These are phyloP conservation scores for Coniella lustricola DNA, from an alignment of 2,329 filamentous ascomycete genomes.

Conservation along the genomic window DNA sequence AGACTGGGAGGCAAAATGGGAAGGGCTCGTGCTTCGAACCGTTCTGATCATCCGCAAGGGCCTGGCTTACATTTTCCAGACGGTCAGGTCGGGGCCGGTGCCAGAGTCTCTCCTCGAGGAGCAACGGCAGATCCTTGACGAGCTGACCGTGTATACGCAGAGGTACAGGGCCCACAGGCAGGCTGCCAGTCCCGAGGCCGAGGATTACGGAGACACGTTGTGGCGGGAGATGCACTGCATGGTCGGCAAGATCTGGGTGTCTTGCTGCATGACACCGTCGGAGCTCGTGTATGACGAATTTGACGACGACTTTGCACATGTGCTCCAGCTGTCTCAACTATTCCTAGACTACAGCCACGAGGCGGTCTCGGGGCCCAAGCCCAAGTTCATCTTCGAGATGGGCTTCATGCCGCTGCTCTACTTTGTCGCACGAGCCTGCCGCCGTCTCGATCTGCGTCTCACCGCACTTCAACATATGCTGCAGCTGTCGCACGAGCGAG, in stretches of 20 bases:
- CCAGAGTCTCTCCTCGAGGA: constrained; percentile 8
- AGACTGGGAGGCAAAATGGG: background rate
- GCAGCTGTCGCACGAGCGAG: constrained; percentile 24
- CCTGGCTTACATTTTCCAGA: constrained; percentile 6
- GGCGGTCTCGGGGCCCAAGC: constrained; percentile 14
- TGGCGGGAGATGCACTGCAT: constrained; percentile 29
- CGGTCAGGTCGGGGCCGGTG: background rate
- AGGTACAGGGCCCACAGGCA: background rate
- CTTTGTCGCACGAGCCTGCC: constrained; percentile 33
- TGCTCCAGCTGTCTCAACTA: constrained; percentile 27
- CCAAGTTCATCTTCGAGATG: constrained; percentile 35
- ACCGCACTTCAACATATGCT: constrained; percentile 31
- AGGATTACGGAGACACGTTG: background rate
- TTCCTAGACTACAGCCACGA: constrained; percentile 6
- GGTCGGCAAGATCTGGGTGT: constrained; percentile 27
- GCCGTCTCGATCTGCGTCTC: constrained; percentile 33
- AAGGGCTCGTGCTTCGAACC: constrained; percentile 8
- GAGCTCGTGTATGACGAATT: constrained; percentile 31
- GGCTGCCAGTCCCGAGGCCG: background rate
- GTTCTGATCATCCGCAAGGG: constrained; percentile 12
- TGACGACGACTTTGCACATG: constrained; percentile 28
- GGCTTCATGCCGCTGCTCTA: constrained; percentile 36
- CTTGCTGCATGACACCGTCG: constrained; percentile 22
- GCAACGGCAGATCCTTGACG: background rate
- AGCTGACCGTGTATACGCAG: background rate